phyloP scores from a whole-genome alignment of 805 yeast species.

The Blastobotrys muscicola region DNA sequence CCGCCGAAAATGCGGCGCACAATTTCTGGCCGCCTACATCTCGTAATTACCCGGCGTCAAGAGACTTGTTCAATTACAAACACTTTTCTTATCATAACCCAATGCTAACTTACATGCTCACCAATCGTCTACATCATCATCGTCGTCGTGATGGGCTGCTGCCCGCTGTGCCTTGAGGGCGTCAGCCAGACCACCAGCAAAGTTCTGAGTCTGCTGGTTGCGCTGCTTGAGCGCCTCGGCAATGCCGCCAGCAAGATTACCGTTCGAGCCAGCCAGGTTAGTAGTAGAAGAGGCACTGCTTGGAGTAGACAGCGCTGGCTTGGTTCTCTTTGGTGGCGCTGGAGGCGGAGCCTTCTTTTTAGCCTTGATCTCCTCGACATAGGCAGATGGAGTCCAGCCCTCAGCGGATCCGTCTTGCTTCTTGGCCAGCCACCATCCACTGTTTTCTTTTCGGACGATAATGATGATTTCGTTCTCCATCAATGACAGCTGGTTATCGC shows the following conservation, averaged over 20 bases:
- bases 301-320: slow-evolving; percentile 13
- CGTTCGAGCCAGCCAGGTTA: slow-evolving; percentile 16
- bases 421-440: slow-evolving; percentile 93
- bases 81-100: not conserved
- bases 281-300: slow-evolving; percentile 24
- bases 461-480: slow-evolving; percentile 66
- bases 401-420: slow-evolving; percentile 62
- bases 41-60: no score
- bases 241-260: slow-evolving; percentile 38
- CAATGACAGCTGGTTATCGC: slow-evolving; percentile 65
- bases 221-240: slow-evolving; percentile 63
- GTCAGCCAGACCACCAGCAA: slow-evolving; percentile 84
- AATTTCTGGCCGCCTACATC: no score
- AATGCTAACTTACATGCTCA: slow-evolving; percentile 2
- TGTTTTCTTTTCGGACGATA: slow-evolving; percentile 62
- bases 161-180: slow-evolving; percentile 64
- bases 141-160: slow-evolving; percentile 58
- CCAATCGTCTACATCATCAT: slow-evolving; percentile 32
- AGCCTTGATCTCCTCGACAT: slow-evolving; percentile 39
- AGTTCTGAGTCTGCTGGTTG: slow-evolving; percentile 46
- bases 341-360: slow-evolving; percentile 24
- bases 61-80: no score
- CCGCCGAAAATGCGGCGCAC: no score
- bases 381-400: slow-evolving; percentile 98
- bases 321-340: slow-evolving; percentile 17